A percentile compares a stretch with the other conserved stretches of the same genome.
Evolutionary conservation across 2,329 filamentous ascomycete genomes (phyloP).

Genomic region (Dothistroma septosporum): DNA sequence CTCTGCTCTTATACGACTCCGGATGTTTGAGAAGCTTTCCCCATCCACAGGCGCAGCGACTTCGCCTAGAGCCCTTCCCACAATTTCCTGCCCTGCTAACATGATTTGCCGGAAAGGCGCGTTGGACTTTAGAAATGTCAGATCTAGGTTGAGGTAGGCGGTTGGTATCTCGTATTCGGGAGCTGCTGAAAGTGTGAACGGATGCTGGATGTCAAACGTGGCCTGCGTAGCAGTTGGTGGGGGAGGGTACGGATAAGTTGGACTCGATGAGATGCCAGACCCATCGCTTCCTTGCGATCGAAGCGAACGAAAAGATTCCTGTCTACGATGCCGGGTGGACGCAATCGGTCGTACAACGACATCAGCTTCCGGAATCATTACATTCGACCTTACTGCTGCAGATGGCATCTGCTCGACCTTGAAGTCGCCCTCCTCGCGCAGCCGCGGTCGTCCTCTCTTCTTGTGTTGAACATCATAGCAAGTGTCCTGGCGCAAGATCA

Average conservation of each 20-base stretch:
- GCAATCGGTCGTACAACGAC: conserved; percentile 23
- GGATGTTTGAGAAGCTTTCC: conserved; percentile 43
- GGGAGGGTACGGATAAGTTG: conserved; percentile 17
- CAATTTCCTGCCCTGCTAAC: conserved; percentile 36
- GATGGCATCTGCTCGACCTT: conserved; percentile 22
- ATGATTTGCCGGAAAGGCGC: conserved; percentile 43
- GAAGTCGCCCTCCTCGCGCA: conserved; percentile 60
- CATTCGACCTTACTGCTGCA: conserved; percentile 11
- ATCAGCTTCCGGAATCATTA: conserved; percentile 20
- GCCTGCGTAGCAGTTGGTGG: conserved; percentile 18
- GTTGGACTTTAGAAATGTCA: conserved; percentile 46
- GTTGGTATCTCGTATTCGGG: conserved; percentile 29
- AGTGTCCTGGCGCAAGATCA: conserved; percentile 54
- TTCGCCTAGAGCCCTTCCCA: conserved; percentile 41
- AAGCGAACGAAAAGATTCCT: conserved; percentile 34
- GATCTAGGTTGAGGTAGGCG: conserved; percentile 47
- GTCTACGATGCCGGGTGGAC: conserved; percentile 26
- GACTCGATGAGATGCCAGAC: conserved; percentile 17
- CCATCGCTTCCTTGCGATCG: conserved; percentile 31
- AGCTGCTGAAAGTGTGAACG: conserved; percentile 4
- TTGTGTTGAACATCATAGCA: conserved; percentile 84
- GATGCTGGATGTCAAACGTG: conserved; percentile 14
- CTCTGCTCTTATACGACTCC: conserved; percentile 45
- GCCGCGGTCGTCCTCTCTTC: conserved; percentile 71
- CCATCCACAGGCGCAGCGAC: conserved; percentile 41